A percentile compares a stretch with the other conserved stretches of the same genome.
phyloP scores from a whole-genome alignment of 116 monocot species.

The Trichopus zeylanicus region DNA sequence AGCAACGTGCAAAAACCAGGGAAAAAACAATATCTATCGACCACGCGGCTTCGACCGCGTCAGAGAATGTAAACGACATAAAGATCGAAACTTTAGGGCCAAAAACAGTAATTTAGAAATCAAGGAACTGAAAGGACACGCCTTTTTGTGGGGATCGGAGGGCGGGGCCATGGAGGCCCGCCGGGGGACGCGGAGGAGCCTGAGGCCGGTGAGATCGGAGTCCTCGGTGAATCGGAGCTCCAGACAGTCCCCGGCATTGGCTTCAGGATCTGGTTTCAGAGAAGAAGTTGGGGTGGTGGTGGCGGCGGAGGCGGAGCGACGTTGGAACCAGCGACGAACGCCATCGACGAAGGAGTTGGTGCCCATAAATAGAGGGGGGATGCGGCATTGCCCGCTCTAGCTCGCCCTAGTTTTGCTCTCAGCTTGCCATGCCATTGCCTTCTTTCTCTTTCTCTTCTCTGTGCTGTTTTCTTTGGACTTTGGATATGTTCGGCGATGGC shows the following conservation, averaged over 20 bases:
- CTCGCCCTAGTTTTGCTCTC: neutral
- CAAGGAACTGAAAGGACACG: too few species aligned
- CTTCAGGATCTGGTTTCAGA: neutral
- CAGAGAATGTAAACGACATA: too few species aligned
- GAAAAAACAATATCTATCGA: neutral
- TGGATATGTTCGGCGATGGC: too few species aligned
- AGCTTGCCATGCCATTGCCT: neutral
- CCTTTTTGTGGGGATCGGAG: slow-evolving; percentile 13
- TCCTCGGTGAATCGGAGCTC: neutral
- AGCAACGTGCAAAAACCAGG: neutral
- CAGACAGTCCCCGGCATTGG: neutral
- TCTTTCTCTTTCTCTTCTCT: neutral
- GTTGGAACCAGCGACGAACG: too few species aligned
- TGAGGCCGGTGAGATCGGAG: neutral
- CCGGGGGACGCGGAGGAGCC: slow-evolving; percentile 5
- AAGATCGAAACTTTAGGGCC: too few species aligned
- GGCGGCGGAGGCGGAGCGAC: slow-evolving; percentile 3
- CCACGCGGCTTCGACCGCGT: slow-evolving; percentile 1
- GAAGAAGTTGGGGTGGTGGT: neutral
- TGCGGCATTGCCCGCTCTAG: neutral
- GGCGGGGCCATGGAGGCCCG: neutral
- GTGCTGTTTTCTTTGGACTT: neutral
- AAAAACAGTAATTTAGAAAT: too few species aligned
- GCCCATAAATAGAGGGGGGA: too few species aligned
- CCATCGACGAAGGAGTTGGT: too few species aligned